Evolutionary conservation across 2,329 filamentous ascomycete species (phyloP).

Genomic region (Fusarium tanahbumbuense): DNA sequence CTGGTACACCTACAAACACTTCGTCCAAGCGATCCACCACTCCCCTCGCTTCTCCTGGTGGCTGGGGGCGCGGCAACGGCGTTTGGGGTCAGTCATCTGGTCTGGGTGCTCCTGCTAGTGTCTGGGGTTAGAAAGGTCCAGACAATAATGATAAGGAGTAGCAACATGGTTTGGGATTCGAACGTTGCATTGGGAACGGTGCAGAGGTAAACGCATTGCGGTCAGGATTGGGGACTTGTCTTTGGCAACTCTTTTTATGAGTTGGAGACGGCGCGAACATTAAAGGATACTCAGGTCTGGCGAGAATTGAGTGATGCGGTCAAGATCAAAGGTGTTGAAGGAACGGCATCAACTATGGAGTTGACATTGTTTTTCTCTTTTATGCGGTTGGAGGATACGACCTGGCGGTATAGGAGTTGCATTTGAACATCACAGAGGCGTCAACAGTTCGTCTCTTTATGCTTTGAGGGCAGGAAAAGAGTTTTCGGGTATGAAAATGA

Average conservation of each 20-base stretch:
- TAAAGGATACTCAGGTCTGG: conserved; percentile 36
- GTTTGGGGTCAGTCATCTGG: conserved; percentile 88
- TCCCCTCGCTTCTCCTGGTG: conserved; percentile 86
- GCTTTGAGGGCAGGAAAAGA: conserved; percentile 33
- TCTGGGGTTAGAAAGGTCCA: conserved; percentile 79
- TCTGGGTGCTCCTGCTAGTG: conserved; percentile 88
- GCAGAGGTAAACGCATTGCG: conserved; percentile 44
- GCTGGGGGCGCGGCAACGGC: conserved; percentile 83
- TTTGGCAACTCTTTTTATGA: conserved; percentile 19
- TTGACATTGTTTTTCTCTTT: conserved; percentile 42
- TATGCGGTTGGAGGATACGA: conserved; percentile 37
- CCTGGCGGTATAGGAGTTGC: conserved; percentile 43
- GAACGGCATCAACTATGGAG: conserved; percentile 46
- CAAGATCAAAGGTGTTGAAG: conserved; percentile 38
- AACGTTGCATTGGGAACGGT: conserved; percentile 46
- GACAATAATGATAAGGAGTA: conserved; percentile 4
- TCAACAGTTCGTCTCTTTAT: conserved; percentile 42
- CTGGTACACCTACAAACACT: conserved; percentile 63
- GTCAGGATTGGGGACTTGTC: conserved; percentile 25
- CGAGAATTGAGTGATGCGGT: conserved; percentile 36
- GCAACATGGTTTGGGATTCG: conserved; percentile 29
- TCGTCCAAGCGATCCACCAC: conserved; percentile 85
- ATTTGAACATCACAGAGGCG: conserved; percentile 46
- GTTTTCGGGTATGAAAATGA: conserved; percentile 29
- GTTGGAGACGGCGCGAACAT: conserved; percentile 19